phyloP scores from a whole-genome alignment of 306 rosid genomes.

The Lathyrus sativus region DNA sequence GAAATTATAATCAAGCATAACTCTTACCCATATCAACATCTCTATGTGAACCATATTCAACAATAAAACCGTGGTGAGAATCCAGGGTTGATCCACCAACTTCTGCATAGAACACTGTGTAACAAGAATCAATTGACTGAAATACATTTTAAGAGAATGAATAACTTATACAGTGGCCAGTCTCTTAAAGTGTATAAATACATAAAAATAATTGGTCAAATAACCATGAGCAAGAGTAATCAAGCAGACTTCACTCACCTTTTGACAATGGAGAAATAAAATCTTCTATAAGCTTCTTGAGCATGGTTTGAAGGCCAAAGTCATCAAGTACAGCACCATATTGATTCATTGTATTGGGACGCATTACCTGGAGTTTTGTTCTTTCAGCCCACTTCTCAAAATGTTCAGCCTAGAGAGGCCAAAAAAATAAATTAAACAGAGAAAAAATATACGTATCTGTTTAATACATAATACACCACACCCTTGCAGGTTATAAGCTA shows the following conservation, averaged over 20 bases:
- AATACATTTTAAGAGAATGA: conserved; percentile 24
- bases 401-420: conserved; percentile 64
- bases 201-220: conserved; percentile 32
- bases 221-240: conserved; percentile 14
- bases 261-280: conserved; percentile 71
- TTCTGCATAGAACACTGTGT: conserved; percentile 49
- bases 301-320: conserved; percentile 85
- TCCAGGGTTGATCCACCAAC: conserved; percentile 55
- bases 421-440: conserved; percentile 32
- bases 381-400: conserved; percentile 75
- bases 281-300: conserved; percentile 66
- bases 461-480: conserved; percentile 10
- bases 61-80: conserved; percentile 60
- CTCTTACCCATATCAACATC: conserved; percentile 51
- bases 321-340: conserved; percentile 90
- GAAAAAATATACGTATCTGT: neutral
- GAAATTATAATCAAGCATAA: conserved; percentile 33
- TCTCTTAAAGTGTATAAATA: conserved; percentile 22
- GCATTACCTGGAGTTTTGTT: conserved; percentile 62
- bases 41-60: conserved; percentile 47
- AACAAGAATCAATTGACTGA: conserved; percentile 21
- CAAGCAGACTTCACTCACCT: conserved; percentile 46
- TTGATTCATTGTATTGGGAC: conserved; percentile 83
- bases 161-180: neutral
- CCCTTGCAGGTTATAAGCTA: conserved; percentile 19